Evolutionary conservation across 1,284 basidiomycete genomes (phyloP), one percentile per base, ranked within the genome.

Genomic region (Phylloboletellus chloephorus): DNA sequence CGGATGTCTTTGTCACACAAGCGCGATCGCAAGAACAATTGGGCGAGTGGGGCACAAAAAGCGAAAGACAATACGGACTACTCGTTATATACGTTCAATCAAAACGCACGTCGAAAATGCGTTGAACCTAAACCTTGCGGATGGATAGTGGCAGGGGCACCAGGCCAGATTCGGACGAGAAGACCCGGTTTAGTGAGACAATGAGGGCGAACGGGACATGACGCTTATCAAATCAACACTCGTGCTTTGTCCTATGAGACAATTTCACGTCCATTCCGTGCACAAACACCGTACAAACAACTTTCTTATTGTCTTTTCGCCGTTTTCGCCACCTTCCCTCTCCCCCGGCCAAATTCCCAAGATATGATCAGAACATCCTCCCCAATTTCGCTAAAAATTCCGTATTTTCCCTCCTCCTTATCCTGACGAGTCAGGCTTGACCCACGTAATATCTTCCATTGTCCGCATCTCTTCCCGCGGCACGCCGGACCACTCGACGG

Each of bases 1-100:
- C 59, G 49, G 65, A 61, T 63, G 67, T 67, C 67, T 67, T 65
- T 74, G 69, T 68, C 61, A 67, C 62, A 67, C 58, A 61, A 42
- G 52, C 66, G 62, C 56, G 60, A 62, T 66, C 64, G 56, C 52
- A 52, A 67, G 63, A 75, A 80, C 78, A 79, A 81, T 79, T 78
- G 72, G 63, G 67, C 66, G 65, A 66, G 71, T 67, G 74, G 73
- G 73, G 71, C 72, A 74, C 73, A 67, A 71, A 72, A 72, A 67
- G 58, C 62, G 65, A 66, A 70, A 54, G 66, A 80, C 77, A 80
- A 75, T 74, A 74, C 71, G 63, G 37, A 53, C 56, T 56, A 65
- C 65, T 64, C 64, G 69, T 72, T 80, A 77, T 82, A 82, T 82
- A 82, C 68, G 57, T 50, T 57, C 52, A 44, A 50, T 52, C 56